Base-by-base conservation (phyloP, 2,329 filamentous ascomycete genomes). In the Trichoderma breve region DNA sequence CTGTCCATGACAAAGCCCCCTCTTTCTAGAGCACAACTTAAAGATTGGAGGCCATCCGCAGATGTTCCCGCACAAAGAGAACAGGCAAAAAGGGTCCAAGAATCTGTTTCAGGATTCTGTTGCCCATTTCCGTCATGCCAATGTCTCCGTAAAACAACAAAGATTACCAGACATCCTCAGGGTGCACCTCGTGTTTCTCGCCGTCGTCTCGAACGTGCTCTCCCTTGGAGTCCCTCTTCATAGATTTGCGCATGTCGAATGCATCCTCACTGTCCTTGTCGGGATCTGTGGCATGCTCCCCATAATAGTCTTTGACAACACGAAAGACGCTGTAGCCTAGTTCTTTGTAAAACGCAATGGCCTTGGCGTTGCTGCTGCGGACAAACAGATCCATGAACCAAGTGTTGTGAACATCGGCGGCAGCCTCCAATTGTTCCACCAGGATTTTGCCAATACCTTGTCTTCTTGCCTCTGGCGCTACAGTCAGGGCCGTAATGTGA, bases 321-420 rank as follows among this genome's bases (percentile, higher is more conserved):
- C 96, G 88, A 82, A 92, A 99, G 61, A 98, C 92, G 72, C 90
- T 94, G 81, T 99, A 97, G 75, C 96, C 96, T 88, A 98, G 91
- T 76, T 89, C 92, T 80, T 92, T 91, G 81, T 99, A 99, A 82
- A 99, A 91, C 65, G 88, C 87, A 77, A 98, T 95, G 7, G 96
- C 96, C 74, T 93, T 91, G 78, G 90, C 87, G 81, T 99, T 99
- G 78, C 94, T 95, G 74, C 91, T 92, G 57, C 96, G 87, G 60
- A 99, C 96, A 79, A 97, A 99, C 65, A 99, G 83, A 81, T 99
- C 96, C 58, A 98, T 93, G 79, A 99, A 99, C 93, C 94, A 98
- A 60, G 94, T 91, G 74, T 97, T 86, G 75, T 94, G 91, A 65
- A 90, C 91, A 76, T 98, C 92, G 53, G 93, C 94, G 2, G 90